A percentile compares a stretch with the other conserved stretches of the same genome.
Conservation (phyloP, 345 rosid genomes). For the Trapa incisa region DNA sequence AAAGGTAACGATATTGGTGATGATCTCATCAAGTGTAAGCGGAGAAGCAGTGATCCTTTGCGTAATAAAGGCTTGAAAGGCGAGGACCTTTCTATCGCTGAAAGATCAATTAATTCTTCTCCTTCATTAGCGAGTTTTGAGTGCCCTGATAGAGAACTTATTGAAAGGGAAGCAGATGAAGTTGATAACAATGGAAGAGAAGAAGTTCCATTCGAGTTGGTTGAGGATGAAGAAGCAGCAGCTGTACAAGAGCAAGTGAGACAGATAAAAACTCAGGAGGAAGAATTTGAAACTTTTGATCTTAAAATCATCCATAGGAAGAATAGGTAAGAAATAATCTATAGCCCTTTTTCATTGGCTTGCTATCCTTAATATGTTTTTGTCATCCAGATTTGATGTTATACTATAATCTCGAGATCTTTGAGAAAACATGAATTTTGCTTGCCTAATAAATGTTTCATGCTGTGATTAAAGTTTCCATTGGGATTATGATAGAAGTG, state of each 20-base stretch:
- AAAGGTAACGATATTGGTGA: slow-evolving; percentile 42
- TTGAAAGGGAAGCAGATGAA: slow-evolving; percentile 46
- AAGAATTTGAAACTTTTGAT: slow-evolving; percentile 95
- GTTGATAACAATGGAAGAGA: slow-evolving; percentile 33
- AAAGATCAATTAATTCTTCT: slow-evolving; percentile 49
- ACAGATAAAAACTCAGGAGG: slow-evolving; percentile 95
- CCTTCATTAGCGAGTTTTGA: slow-evolving; percentile 56
- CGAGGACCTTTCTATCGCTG: slow-evolving; percentile 41
- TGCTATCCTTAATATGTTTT: not conserved
- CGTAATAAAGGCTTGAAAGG: slow-evolving; percentile 58
- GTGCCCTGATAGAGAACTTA: slow-evolving; percentile 43
- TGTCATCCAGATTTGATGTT: not conserved
- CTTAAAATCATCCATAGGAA: slow-evolving; percentile 94
- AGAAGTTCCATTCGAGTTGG: slow-evolving; percentile 50
- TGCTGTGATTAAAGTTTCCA: not conserved
- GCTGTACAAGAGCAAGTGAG: slow-evolving; percentile 96
- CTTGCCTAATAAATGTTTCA: not conserved
- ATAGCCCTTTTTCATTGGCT: not conserved
- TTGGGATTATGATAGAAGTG: not conserved
- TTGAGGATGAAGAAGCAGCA: slow-evolving; percentile 94
- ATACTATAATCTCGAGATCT: not conserved
- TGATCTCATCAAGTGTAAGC: slow-evolving; percentile 61
- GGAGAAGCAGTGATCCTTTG: slow-evolving; percentile 70
- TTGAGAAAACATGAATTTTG: not conserved
- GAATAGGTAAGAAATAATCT: slow-evolving; percentile 54